A percentile compares a stretch with the other conserved stretches of the same genome.
Conservation (phyloP, 164 flowering plant genomes). For the Tetrastigma voinierianum region DNA sequence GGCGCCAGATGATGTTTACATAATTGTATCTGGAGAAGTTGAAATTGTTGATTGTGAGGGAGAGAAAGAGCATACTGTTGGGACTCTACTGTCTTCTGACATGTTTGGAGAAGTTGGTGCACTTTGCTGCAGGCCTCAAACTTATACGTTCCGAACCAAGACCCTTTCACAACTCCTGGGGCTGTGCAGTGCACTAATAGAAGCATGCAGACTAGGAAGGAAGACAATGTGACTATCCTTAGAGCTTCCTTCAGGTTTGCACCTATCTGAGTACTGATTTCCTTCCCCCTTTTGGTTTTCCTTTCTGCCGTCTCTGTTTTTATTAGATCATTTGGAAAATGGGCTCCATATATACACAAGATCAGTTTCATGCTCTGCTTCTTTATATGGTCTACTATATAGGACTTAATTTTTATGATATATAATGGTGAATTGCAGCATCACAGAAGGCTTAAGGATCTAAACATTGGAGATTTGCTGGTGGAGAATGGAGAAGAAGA, state of each 20-base stretch:
- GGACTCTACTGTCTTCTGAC: conserved; percentile 51
- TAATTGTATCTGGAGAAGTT: conserved; percentile 82
- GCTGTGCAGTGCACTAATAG: conserved; percentile 50
- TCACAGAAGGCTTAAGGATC: conserved; percentile 51
- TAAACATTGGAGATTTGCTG: conserved; percentile 43
- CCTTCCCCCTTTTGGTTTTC: background rate
- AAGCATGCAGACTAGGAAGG: conserved; percentile 61
- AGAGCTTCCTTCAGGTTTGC: conserved; percentile 77
- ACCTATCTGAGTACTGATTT: background rate
- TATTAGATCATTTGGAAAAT: background rate
- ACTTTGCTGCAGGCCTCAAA: conserved; percentile 70
- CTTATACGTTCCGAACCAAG: conserved; percentile 68
- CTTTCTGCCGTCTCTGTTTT: background rate
- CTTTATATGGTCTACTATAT: no score
- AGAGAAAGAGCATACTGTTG: conserved; percentile 55
- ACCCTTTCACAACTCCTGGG: conserved; percentile 73
- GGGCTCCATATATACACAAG: no score
- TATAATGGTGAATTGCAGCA: conserved; percentile 42
- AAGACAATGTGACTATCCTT: conserved; percentile 58
- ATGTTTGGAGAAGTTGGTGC: conserved; percentile 90
- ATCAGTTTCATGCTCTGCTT: background rate
- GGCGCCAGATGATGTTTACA: conserved; percentile 75
- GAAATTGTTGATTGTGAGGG: conserved; percentile 54
- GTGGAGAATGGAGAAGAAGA: conserved; percentile 42
- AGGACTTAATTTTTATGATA: no score